Conservation (phyloP, 495 filamentous ascomycete species). For the Xylaria palmicola region DNA sequence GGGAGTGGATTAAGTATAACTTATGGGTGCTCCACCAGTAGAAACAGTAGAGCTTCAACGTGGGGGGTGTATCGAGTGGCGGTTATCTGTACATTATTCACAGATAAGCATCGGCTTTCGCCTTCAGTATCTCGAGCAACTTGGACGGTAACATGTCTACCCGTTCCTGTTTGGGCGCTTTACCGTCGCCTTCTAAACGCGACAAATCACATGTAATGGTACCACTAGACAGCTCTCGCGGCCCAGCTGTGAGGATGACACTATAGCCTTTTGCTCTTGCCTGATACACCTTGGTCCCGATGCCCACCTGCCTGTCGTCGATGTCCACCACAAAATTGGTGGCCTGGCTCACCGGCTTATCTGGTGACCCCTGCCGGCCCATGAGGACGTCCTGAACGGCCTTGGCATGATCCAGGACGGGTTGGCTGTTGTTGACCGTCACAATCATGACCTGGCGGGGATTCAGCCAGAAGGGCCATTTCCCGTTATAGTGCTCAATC, state of each 20-base stretch:
- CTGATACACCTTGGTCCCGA: conserved; percentile 68
- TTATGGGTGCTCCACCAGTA: background rate
- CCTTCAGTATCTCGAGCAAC: conserved; percentile 33
- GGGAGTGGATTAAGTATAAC: background rate
- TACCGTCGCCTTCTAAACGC: conserved; percentile 13
- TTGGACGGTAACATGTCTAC: conserved; percentile 36
- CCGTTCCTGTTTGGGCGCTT: conserved; percentile 12
- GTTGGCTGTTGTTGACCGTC: conserved; percentile 66
- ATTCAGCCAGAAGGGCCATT: conserved; percentile 90
- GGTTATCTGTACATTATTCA: conserved; percentile 11
- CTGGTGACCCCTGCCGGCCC: conserved; percentile 39
- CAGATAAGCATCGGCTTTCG: conserved; percentile 32
- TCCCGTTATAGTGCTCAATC: conserved; percentile 79
- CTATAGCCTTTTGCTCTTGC: conserved; percentile 75
- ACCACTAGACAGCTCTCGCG: conserved; percentile 44
- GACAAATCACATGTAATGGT: conserved; percentile 36
- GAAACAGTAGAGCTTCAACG: no score
- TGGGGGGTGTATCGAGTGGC: background rate
- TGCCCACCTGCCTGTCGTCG: conserved; percentile 60
- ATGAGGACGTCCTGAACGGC: conserved; percentile 45
- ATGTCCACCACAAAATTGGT: conserved; percentile 68
- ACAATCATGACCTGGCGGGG: conserved; percentile 78
- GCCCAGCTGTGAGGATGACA: conserved; percentile 71
- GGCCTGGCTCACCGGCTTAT: conserved; percentile 35
- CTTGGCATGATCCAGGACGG: conserved; percentile 58